Evolutionary conservation across 1,139 yeast genomes (phyloP), one percentile per base, ranked within the genome.

Genomic region (Magnusiomyces suaveolens): DNA sequence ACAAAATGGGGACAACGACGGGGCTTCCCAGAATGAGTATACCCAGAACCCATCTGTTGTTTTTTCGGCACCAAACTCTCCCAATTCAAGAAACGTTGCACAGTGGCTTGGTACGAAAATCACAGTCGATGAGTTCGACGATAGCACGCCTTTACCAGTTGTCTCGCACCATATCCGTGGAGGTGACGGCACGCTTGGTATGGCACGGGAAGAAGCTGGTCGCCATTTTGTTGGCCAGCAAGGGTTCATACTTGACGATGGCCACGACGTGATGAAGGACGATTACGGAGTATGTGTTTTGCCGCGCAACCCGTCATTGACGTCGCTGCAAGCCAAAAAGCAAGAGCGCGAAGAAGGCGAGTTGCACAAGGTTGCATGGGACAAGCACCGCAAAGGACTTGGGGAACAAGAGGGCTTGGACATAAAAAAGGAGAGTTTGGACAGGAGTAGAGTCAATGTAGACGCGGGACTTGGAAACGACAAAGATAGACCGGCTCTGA

Each of bases 291-390:
- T 52, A 2, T 46, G 51, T 12, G 43, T 60, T 12, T 29, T 64
- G 20, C 58, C 64, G 1, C 55, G 65, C n/a, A 54, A 59, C 43
- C 56, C 62, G 2, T 64, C 69, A 1, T 46, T 54, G 20, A 60
- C 68, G 4, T 64, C 68, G 6, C 43, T 64, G 32, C 61, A 64
- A 46, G 59, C 89, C 23, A 84, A 81, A 66, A 81, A 78, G 60
- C 88, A 84, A 66, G 96, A 88, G 64, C 81, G 83, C 59, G 97
- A 89, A 68, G 97, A 89, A 73, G 97, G 96, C 60, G 95, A 87
- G 64, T 76, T 88, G 59, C 96, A 87, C 69, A 82, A 85, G 69
- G 81, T 87, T 80, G 95, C 95, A 18, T 60, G 70, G 12, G 64
- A 63, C 51, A 60, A 66, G 43, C 48, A 48, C 25, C 52, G 48